phyloP scores from a whole-genome alignment of 202 grass and related monocot species.

The Setaria italica region DNA sequence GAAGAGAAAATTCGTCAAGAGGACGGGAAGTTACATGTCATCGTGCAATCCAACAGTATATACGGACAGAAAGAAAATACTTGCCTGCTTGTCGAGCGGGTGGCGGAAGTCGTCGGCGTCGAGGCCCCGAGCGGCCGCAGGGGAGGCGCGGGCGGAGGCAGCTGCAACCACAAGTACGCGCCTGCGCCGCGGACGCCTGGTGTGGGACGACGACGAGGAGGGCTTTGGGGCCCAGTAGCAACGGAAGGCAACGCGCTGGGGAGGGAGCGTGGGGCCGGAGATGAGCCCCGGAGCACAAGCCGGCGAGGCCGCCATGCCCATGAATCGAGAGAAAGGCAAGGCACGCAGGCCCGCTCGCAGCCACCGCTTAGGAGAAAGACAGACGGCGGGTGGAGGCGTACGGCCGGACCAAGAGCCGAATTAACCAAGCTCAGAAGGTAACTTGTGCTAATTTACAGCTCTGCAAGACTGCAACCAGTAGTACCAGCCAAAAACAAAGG shows the following conservation, averaged over 20 bases:
- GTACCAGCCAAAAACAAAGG: too few relatives aligned
- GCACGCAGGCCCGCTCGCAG: background rate
- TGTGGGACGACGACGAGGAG: background rate
- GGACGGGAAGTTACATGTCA: background rate
- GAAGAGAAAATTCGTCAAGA: background rate
- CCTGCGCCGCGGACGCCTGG: background rate
- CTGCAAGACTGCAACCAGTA: background rate
- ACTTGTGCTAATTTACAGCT: background rate
- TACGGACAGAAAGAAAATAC: background rate
- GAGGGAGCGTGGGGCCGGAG: constrained; percentile 31
- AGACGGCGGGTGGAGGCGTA: background rate
- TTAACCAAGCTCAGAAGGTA: background rate
- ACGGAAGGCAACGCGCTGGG: constrained; percentile 13
- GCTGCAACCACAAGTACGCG: background rate
- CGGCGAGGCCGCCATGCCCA: constrained; percentile 44
- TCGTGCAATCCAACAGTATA: constrained; percentile 21
- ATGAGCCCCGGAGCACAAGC: constrained; percentile 36
- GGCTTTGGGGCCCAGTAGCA: constrained; percentile 23
- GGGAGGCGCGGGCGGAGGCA: constrained; percentile 39
- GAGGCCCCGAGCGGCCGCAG: constrained; percentile 51
- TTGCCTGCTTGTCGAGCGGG: constrained; percentile 81
- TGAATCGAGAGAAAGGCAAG: constrained; percentile 13
- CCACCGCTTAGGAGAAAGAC: background rate
- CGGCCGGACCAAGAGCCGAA: background rate
- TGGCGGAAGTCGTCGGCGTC: constrained; percentile 94